These are phyloP conservation scores for Lindgomyces ingoldianus DNA, from an alignment of 495 filamentous ascomycete species.

Conservation along the genomic window DNA sequence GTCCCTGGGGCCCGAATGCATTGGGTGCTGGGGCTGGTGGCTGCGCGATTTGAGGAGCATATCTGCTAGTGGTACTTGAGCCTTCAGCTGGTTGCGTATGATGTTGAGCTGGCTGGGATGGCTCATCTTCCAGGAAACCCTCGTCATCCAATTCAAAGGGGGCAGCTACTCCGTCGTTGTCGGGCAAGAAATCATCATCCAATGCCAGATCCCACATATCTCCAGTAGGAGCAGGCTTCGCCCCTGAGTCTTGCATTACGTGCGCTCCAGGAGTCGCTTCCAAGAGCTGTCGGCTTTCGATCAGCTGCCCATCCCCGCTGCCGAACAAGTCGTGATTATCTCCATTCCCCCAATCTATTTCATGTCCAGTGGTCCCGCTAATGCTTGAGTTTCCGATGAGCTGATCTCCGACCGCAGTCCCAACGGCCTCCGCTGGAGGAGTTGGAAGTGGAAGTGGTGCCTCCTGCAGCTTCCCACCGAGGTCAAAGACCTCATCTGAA, in stretches of 20 bases:
- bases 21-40: slow-evolving; percentile 13
- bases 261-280: neutral
- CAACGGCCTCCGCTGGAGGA: slow-evolving; percentile 15
- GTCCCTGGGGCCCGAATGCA: slow-evolving; percentile 21
- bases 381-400: slow-evolving; percentile 16
- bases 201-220: slow-evolving; percentile 83
- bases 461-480: slow-evolving; percentile 31
- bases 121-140: slow-evolving; percentile 65
- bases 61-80: slow-evolving; percentile 18
- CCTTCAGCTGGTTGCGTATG: neutral
- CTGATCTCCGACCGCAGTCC: slow-evolving; percentile 22
- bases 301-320: neutral
- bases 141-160: slow-evolving; percentile 70
- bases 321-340: slow-evolving; percentile 32
- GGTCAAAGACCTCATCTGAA: slow-evolving; percentile 35
- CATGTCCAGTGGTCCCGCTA: slow-evolving; percentile 27
- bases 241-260: slow-evolving; percentile 3
- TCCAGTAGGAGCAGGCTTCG: slow-evolving; percentile 56
- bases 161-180: slow-evolving; percentile 58
- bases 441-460: slow-evolving; percentile 21
- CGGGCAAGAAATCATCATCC: slow-evolving; percentile 74
- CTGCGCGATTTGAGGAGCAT: slow-evolving; percentile 24
- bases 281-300: neutral
- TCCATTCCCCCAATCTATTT: slow-evolving; percentile 35
- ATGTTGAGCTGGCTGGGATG: slow-evolving; percentile 9